A percentile compares a stretch with the other conserved stretches of the same genome.
phyloP scores from a whole-genome alignment of 169 alveolate genomes.

The Ichthyophthirius multifiliis region DNA sequence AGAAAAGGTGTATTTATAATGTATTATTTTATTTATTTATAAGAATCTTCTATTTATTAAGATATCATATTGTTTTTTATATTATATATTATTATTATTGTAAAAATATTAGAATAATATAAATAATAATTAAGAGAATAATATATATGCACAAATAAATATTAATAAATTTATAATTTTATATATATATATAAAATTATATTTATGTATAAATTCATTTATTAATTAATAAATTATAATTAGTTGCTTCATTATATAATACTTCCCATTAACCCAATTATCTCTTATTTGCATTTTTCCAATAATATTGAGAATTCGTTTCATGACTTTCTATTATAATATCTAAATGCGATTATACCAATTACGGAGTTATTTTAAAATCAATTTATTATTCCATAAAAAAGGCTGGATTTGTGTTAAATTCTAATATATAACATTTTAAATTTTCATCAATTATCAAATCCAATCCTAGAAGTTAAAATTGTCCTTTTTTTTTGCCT shows the following conservation, averaged over 20 bases:
- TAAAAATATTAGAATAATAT: no score
- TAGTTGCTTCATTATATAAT: not conserved
- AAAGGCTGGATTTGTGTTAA: not conserved
- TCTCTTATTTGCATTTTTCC: not conserved
- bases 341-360: not conserved
- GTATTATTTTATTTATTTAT: no score
- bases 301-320: not conserved
- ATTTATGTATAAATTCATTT: not conserved
- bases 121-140: no score
- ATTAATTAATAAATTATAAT: not conserved
- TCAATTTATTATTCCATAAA: not conserved
- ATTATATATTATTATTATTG: no score
- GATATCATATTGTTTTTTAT: no score
- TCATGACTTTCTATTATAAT: not conserved
- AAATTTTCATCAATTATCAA: not conserved
- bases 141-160: no score
- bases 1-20: no score
- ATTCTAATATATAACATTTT: not conserved
- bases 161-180: no score
- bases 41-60: no score
- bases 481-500: not conserved
- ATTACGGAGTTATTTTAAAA: not conserved
- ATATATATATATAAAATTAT: no score
- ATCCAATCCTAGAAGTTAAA: not conserved
- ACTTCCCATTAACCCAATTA: slow-evolving; percentile 11